Evolutionary conservation across 169 alveolate genomes (phyloP).

Genomic region (Neospora caninum): DNA sequence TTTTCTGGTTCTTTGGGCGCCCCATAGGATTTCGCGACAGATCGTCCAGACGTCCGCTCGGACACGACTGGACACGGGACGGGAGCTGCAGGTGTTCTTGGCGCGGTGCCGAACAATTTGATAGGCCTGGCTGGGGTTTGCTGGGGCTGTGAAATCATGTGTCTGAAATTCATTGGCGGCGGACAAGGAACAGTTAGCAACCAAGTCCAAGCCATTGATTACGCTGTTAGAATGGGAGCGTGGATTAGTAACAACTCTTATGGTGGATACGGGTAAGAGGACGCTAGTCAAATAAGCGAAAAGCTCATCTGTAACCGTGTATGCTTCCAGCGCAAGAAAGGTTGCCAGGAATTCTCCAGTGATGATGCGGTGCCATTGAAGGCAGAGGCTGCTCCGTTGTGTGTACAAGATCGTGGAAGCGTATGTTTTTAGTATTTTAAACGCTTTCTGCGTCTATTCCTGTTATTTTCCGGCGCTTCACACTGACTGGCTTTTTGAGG

Average conservation of each 20-base stretch:
- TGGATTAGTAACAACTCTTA: conserved; percentile 73
- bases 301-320: neutral
- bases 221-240: conserved; percentile 78
- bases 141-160: conserved; percentile 78
- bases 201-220: conserved; percentile 77
- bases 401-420: neutral
- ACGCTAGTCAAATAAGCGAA: neutral
- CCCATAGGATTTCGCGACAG: conserved; percentile 47
- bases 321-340: neutral
- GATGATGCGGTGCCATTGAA: neutral
- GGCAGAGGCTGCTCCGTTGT: neutral
- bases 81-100: conserved; percentile 77
- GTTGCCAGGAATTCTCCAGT: neutral
- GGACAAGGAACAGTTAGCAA: conserved; percentile 76
- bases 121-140: conserved; percentile 74
- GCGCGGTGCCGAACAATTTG: conserved; percentile 72
- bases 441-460: too few species aligned
- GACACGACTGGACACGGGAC: conserved; percentile 78
- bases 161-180: conserved; percentile 73
- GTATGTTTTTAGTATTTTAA: neutral
- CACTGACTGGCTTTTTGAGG: too few species aligned
- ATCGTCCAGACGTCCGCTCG: conserved; percentile 70
- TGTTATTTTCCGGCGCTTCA: too few species aligned
- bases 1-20: neutral
- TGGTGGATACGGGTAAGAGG: conserved; percentile 73